Evolutionary conservation across 495 filamentous ascomycete species (phyloP).

Genomic region (Xylaria scruposa): DNA sequence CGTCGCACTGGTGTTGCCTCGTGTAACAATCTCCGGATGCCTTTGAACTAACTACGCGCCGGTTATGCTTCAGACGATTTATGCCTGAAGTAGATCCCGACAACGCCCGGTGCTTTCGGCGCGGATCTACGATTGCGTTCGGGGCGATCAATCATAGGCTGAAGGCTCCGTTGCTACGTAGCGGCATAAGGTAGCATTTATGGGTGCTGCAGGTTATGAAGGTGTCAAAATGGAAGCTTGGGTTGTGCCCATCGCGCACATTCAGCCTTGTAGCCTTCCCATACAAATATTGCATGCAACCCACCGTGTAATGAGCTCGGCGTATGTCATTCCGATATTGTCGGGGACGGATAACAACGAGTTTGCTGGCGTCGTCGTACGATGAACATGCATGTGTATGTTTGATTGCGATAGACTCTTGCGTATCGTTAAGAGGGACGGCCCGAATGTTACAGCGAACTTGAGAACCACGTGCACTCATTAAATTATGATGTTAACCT

Average conservation of each 20-base stretch:
- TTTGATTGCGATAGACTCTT: neutral
- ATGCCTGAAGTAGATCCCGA: constrained; percentile 20
- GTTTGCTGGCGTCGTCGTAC: constrained; percentile 16
- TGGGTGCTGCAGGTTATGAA: neutral
- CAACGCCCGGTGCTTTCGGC: neutral
- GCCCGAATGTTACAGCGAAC: constrained; percentile 5
- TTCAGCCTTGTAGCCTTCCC: neutral
- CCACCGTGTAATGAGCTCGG: neutral
- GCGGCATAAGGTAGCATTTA: neutral
- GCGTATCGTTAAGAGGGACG: constrained; percentile 7
- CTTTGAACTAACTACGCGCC: constrained; percentile 4
- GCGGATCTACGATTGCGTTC: neutral
- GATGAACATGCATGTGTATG: neutral
- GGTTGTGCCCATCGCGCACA: neutral
- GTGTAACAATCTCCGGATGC: constrained; percentile 15
- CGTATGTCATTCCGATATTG: neutral
- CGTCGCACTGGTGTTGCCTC: constrained; percentile 1
- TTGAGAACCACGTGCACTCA: neutral
- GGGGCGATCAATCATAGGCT: constrained; percentile 10
- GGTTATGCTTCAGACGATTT: constrained; percentile 12
- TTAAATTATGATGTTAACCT: neutral
- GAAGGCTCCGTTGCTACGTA: constrained; percentile 1
- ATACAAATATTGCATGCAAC: neutral
- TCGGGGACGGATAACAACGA: neutral
- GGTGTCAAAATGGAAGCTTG: neutral